Evolutionary conservation across 768 basidiomycete genomes (phyloP).

Genomic region (Lyophyllum atratum): DNA sequence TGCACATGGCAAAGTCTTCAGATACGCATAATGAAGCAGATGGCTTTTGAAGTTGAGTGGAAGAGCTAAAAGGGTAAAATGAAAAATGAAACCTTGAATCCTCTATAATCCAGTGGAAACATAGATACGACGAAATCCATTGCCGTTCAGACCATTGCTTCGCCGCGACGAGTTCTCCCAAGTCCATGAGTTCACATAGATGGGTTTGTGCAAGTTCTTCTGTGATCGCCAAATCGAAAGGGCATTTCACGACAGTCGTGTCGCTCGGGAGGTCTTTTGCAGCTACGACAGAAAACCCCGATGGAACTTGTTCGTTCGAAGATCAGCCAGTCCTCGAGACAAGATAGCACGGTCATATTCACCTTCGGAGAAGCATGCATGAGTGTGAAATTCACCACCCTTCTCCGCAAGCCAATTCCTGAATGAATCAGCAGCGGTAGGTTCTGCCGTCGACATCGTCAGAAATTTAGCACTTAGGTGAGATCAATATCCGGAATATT

Average conservation of each 20-base stretch:
- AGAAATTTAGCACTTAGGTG: not conserved
- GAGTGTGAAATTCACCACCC: slow-evolving; percentile 55
- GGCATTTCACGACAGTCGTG: slow-evolving; percentile 62
- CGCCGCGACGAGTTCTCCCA: slow-evolving; percentile 20
- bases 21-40: slow-evolving; percentile 59
- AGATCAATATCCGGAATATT: not conserved
- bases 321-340: not conserved
- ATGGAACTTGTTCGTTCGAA: slow-evolving; percentile 28
- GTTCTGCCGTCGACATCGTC: slow-evolving; percentile 20
- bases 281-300: slow-evolving; percentile 56
- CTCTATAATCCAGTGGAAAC: slow-evolving; percentile 59
- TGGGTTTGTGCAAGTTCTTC: slow-evolving; percentile 46
- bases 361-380: slow-evolving; percentile 48
- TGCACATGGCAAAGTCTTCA: slow-evolving; percentile 62
- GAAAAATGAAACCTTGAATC: slow-evolving; percentile 33
- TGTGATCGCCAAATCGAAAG: slow-evolving; percentile 67
- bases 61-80: slow-evolving; percentile 1
- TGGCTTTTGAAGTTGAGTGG: slow-evolving; percentile 17
- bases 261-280: slow-evolving; percentile 47
- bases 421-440: slow-evolving; percentile 26
- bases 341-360: not conserved
- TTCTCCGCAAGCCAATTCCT: slow-evolving; percentile 50
- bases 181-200: slow-evolving; percentile 40
- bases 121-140: slow-evolving; percentile 66
- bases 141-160: slow-evolving; percentile 63